Percentiles rank a stretch among this genome's conserved stretches.
phyloP scores from a whole-genome alignment of 2,329 filamentous ascomycete species.

The Rutstroemia sp. region DNA sequence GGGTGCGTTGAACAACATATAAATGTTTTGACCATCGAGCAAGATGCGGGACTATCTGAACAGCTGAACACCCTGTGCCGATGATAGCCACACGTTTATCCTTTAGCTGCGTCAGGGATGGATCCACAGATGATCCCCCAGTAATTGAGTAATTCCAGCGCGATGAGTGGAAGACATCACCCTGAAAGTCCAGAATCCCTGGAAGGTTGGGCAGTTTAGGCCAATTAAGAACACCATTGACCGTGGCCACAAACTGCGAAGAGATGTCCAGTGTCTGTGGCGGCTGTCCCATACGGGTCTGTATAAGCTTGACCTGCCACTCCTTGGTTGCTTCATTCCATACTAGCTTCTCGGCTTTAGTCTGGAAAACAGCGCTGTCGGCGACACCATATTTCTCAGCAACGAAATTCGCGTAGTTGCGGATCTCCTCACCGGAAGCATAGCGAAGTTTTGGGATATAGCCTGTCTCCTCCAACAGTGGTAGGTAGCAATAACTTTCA shows the following conservation, averaged over 20 bases:
- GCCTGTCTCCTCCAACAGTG: not conserved
- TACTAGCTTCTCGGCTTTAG: slow-evolving; percentile 1
- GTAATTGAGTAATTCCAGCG: slow-evolving; percentile 36
- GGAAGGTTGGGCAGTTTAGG: slow-evolving; percentile 38
- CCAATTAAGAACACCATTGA: not conserved
- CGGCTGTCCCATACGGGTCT: slow-evolving; percentile 21
- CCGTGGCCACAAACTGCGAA: not conserved
- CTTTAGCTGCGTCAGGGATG: slow-evolving; percentile 18
- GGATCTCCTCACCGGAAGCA: slow-evolving; percentile 15
- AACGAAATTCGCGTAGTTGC: slow-evolving; percentile 38
- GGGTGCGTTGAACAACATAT: slow-evolving; percentile 51
- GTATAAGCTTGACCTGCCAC: slow-evolving; percentile 6
- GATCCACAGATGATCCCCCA: slow-evolving; percentile 16
- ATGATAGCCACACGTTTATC: slow-evolving; percentile 24
- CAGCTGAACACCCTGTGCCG: slow-evolving; percentile 24
- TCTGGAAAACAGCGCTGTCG: slow-evolving; percentile 6
- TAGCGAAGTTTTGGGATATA: slow-evolving; percentile 36
- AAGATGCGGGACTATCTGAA: slow-evolving; percentile 32
- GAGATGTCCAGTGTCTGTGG: not conserved
- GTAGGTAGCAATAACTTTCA: not conserved
- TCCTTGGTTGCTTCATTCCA: slow-evolving; percentile 9
- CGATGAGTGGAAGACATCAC: slow-evolving; percentile 36
- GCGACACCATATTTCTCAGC: slow-evolving; percentile 36
- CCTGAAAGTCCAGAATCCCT: slow-evolving; percentile 33
- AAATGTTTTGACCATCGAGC: slow-evolving; percentile 42